Percentiles rank a stretch among this genome's conserved stretches.
Evolutionary conservation across 83 land plant genomes (phyloP).

Genomic region (Diphasiastrum complanatum): DNA sequence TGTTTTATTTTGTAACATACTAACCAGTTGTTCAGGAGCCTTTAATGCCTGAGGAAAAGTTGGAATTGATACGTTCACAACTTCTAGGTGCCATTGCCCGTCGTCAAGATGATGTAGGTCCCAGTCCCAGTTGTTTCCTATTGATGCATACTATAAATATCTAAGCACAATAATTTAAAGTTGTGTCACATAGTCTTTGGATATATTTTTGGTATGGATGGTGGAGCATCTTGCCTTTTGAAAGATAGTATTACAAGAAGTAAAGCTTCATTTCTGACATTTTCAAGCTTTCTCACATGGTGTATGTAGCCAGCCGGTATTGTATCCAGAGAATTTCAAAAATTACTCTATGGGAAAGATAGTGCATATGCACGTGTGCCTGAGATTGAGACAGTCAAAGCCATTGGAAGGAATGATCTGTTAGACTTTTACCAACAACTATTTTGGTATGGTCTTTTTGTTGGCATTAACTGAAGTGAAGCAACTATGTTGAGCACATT

Average conservation of each 20-base stretch:
- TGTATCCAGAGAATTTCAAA: slow-evolving; percentile 25
- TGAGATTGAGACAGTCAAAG: slow-evolving; percentile 15
- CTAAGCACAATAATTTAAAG: not conserved
- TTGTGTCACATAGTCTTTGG: not conserved
- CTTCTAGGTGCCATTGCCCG: slow-evolving; percentile 19
- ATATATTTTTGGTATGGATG: not conserved
- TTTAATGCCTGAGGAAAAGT: slow-evolving; percentile 24
- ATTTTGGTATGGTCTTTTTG: slow-evolving; percentile 10
- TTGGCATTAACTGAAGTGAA: too few species aligned
- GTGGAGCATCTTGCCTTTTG: not conserved
- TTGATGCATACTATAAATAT: not conserved
- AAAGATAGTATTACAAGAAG: not conserved
- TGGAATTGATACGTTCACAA: slow-evolving; percentile 22
- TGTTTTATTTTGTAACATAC: not conserved
- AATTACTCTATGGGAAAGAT: slow-evolving; percentile 24
- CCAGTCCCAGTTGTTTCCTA: too few species aligned
- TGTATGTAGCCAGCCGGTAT: slow-evolving; percentile 20
- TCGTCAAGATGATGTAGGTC: slow-evolving; percentile 23
- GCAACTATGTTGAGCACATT: too few species aligned
- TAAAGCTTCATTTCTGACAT: not conserved
- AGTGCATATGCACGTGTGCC: slow-evolving; percentile 30
- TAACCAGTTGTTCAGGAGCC: slow-evolving; percentile 25
- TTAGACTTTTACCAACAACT: slow-evolving; percentile 13
- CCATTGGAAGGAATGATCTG: slow-evolving; percentile 11
- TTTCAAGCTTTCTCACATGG: not conserved